Conservation (phyloP, 305 asterid genomes). For the Salvia sclarea region DNA sequence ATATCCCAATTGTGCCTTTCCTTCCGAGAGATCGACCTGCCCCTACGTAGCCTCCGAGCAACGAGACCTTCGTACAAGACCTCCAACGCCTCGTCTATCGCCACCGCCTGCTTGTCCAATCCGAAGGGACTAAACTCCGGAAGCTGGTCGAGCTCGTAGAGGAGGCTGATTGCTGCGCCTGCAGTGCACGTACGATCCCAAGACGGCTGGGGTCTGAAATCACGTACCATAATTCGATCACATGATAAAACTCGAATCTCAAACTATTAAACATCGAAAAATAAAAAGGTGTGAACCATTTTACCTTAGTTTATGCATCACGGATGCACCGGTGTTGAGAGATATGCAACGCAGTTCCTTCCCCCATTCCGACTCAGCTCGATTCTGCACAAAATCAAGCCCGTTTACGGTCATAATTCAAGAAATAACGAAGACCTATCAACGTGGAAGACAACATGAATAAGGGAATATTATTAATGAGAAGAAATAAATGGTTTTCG, state of each 20-base stretch:
- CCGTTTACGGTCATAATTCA: not conserved
- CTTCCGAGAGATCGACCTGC: constrained; percentile 64
- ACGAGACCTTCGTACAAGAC: constrained; percentile 69
- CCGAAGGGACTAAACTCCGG: constrained; percentile 51
- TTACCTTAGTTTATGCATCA: constrained; percentile 86
- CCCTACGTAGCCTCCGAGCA: constrained; percentile 72
- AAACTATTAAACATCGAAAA: not conserved
- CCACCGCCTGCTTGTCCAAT: constrained; percentile 63
- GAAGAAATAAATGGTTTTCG: not conserved
- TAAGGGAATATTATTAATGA: too few species aligned
- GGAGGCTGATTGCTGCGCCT: constrained; percentile 85
- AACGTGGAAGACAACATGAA: not conserved
- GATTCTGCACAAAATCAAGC: constrained; percentile 48
- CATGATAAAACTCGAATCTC: not conserved
- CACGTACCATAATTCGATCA: not conserved
- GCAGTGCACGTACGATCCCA: constrained; percentile 97
- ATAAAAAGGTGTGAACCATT: too few species aligned
- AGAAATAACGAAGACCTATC: not conserved
- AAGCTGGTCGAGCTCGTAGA: constrained; percentile 65
- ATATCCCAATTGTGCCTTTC: constrained; percentile 56
- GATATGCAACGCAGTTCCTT: constrained; percentile 75
- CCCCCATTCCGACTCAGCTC: constrained; percentile 62
- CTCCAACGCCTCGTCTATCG: constrained; percentile 60
- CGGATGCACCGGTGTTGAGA: constrained; percentile 67
- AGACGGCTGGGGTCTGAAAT: constrained; percentile 84